Conservation (phyloP, 805 yeast species). For the Schwanniomyces yamadae region DNA sequence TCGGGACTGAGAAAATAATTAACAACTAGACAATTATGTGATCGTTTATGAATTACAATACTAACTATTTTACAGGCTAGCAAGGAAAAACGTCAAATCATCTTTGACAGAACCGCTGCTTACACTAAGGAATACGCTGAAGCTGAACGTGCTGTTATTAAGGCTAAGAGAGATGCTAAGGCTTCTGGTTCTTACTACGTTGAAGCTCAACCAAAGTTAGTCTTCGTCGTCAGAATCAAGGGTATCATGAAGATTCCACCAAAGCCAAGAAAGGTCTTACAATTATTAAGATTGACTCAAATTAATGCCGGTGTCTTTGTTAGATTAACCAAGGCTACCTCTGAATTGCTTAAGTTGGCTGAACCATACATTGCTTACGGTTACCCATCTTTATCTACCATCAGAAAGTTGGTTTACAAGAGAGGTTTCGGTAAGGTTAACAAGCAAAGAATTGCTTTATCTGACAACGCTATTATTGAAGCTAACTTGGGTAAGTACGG, state of each 20-base stretch:
- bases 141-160: slow-evolving; percentile 83
- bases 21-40: slow-evolving; percentile 1
- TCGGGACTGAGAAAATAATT: slow-evolving; percentile 64
- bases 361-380: slow-evolving; percentile 98
- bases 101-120: slow-evolving; percentile 94
- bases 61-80: slow-evolving; percentile 40
- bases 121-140: slow-evolving; percentile 93
- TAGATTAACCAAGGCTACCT: slow-evolving; percentile 92
- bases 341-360: slow-evolving; percentile 87
- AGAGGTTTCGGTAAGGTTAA: slow-evolving; percentile 97
- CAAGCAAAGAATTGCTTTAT: slow-evolving; percentile 90
- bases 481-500: slow-evolving; percentile 89
- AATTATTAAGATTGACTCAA: slow-evolving; percentile 88
- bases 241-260: slow-evolving; percentile 99
- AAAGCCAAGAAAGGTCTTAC: slow-evolving; percentile 98
- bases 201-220: slow-evolving; percentile 91
- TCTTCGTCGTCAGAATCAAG: slow-evolving; percentile 97
- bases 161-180: slow-evolving; percentile 91
- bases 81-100: slow-evolving; percentile 60
- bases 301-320: slow-evolving; percentile 94
- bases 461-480: slow-evolving; percentile 88
- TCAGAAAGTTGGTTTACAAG: slow-evolving; percentile 93
- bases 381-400: slow-evolving; percentile 91
- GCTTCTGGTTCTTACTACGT: slow-evolving; percentile 93
- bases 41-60: slow-evolving; percentile 13